Conservation (phyloP, 768 basidiomycete genomes). For the Tylopilus rubrobrunneus region DNA sequence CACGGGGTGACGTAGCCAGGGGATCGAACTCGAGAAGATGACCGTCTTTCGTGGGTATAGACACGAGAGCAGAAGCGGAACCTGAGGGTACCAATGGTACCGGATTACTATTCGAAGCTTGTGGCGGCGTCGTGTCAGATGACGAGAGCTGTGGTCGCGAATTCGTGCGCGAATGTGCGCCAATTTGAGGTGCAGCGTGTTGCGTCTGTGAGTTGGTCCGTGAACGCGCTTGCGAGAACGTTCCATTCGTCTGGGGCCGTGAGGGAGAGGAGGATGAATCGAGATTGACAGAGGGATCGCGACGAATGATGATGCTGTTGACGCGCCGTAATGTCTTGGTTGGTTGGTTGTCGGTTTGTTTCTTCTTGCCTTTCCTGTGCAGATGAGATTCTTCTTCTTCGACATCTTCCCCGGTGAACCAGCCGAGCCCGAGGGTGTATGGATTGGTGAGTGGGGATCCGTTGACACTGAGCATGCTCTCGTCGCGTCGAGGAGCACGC, state of each 20-base stretch:
- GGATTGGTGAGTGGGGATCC: slow-evolving; percentile 82
- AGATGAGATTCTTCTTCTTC: slow-evolving; percentile 17
- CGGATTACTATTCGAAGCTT: not conserved
- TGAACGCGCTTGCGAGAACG: slow-evolving; percentile 32
- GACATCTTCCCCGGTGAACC: slow-evolving; percentile 43
- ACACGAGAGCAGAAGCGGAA: slow-evolving; percentile 57
- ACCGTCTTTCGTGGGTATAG: slow-evolving; percentile 79
- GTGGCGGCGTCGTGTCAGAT: not conserved
- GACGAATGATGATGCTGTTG: slow-evolving; percentile 59
- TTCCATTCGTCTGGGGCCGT: slow-evolving; percentile 15
- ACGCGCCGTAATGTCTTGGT: slow-evolving; percentile 35
- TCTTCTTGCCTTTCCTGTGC: slow-evolving; percentile 24
- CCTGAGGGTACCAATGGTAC: not conserved
- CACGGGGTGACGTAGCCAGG: slow-evolving; percentile 62
- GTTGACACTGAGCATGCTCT: slow-evolving; percentile 76
- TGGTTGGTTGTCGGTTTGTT: slow-evolving; percentile 10
- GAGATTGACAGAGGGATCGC: slow-evolving; percentile 49
- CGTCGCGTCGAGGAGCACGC: slow-evolving; percentile 68
- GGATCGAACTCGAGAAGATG: slow-evolving; percentile 85
- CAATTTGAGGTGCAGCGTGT: slow-evolving; percentile 6
- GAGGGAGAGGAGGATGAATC: slow-evolving; percentile 32
- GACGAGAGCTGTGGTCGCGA: slow-evolving; percentile 29
- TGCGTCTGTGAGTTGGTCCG: slow-evolving; percentile 52
- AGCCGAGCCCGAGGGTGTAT: slow-evolving; percentile 59
- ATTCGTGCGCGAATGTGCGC: slow-evolving; percentile 40